Conservation (phyloP, 1,284 basidiomycete genomes). For the Testicularia cyperi region DNA sequence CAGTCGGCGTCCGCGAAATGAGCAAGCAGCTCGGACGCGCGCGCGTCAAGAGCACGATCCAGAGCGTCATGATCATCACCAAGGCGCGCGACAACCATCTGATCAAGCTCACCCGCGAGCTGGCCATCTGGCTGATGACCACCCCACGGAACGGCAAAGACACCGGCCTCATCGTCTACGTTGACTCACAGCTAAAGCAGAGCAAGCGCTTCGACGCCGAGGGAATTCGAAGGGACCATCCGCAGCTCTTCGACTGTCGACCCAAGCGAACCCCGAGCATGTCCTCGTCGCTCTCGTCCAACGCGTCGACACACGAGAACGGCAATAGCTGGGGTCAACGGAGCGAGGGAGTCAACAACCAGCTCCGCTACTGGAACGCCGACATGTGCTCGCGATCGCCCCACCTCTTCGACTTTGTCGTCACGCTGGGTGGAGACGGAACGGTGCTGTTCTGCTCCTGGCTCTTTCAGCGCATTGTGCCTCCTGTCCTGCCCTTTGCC, state of each 20-base stretch:
- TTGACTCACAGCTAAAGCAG: slow-evolving; percentile 85
- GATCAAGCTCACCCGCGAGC: slow-evolving; percentile 88
- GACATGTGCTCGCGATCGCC: slow-evolving; percentile 91
- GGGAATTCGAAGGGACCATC: slow-evolving; percentile 81
- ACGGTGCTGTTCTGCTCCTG: slow-evolving; percentile 98
- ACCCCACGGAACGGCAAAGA: slow-evolving; percentile 41
- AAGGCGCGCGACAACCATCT: slow-evolving; percentile 96
- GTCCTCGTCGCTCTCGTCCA: slow-evolving; percentile 27
- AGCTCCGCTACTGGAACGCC: slow-evolving; percentile 94
- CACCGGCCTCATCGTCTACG: slow-evolving; percentile 67
- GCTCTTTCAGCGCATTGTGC: slow-evolving; percentile 97
- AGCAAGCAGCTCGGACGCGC: slow-evolving; percentile 96
- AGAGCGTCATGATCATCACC: slow-evolving; percentile 92
- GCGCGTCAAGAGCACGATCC: slow-evolving; percentile 84
- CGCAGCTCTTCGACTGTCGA: slow-evolving; percentile 73
- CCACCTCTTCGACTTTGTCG: slow-evolving; percentile 95
- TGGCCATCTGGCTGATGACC: slow-evolving; percentile 66
- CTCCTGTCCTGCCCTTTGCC: slow-evolving; percentile 94
- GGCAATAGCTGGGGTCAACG: slow-evolving; percentile 7
- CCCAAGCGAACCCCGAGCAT: slow-evolving; percentile 21
- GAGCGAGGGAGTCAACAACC: slow-evolving; percentile 67
- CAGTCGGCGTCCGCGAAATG: slow-evolving; percentile 95
- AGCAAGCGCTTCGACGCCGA: slow-evolving; percentile 93
- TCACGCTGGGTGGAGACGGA: slow-evolving; percentile 93
- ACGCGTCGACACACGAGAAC: slow-evolving; percentile 22